Evolutionary conservation across 345 rosid genomes (phyloP).

Genomic region (Anastatica hierochuntica): DNA sequence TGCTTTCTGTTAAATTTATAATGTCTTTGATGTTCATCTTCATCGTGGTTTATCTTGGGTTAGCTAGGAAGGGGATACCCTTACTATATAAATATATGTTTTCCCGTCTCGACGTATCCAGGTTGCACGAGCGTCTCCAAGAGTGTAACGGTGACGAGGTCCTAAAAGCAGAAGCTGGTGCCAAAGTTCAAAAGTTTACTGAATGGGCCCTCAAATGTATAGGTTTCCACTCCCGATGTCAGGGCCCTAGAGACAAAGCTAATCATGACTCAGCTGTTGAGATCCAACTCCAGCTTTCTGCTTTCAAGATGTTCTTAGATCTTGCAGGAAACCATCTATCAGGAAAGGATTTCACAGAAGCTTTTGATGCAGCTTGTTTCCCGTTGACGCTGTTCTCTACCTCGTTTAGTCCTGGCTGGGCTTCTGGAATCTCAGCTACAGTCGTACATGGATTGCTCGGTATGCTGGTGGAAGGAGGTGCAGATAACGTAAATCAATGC

Average conservation of each 20-base stretch:
- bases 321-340: constrained; percentile 80
- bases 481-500: constrained; percentile 92
- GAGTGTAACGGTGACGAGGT: constrained; percentile 90
- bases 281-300: constrained; percentile 86
- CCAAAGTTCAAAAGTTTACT: constrained; percentile 91
- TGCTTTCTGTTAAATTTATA: neutral
- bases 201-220: constrained; percentile 96
- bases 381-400: constrained; percentile 88
- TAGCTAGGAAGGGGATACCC: no score
- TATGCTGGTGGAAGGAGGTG: constrained; percentile 89
- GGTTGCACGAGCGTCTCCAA: constrained; percentile 94
- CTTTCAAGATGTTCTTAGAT: constrained; percentile 86
- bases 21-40: neutral
- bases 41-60: no score
- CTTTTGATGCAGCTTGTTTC: constrained; percentile 97
- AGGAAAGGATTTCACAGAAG: constrained; percentile 97
- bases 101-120: no score
- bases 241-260: constrained; percentile 48
- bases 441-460: constrained; percentile 79
- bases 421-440: constrained; percentile 85
- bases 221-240: constrained; percentile 84
- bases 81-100: no score
- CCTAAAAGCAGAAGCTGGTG: constrained; percentile 85
- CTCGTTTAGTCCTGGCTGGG: constrained; percentile 92
- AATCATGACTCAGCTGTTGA: constrained; percentile 62